These are phyloP conservation scores for Phlegmacium glaucopus DNA, from an alignment of 768 basidiomycete species.

Conservation along the genomic window DNA sequence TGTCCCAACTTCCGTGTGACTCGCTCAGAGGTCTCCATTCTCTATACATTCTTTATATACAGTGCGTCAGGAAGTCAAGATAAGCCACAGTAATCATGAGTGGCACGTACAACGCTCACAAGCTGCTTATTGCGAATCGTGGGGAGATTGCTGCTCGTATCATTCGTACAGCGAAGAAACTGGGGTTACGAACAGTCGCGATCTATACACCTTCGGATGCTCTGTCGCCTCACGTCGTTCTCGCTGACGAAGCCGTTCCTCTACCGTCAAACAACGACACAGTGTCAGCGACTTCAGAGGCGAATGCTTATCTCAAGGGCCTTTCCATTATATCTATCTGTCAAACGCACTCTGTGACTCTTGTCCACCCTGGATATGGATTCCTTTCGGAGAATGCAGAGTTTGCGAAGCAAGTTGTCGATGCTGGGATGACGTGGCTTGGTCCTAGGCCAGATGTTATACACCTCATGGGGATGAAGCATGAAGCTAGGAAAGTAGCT, in stretches of 20 bases:
- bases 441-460: conserved; percentile 53
- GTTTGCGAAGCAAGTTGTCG: conserved; percentile 45
- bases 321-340: conserved; percentile 42
- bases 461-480: conserved; percentile 57
- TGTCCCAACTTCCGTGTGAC: neutral
- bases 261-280: conserved; percentile 13
- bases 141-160: conserved; percentile 72
- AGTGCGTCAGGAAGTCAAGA: neutral
- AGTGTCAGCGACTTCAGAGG: too few species aligned
- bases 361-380: conserved; percentile 63
- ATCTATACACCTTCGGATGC: conserved; percentile 60
- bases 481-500: conserved; percentile 49
- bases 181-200: conserved; percentile 52
- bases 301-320: too few species aligned
- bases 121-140: conserved; percentile 64
- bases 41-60: neutral
- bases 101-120: conserved; percentile 30
- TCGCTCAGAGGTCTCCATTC: too few species aligned
- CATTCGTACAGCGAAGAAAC: conserved; percentile 49
- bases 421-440: conserved; percentile 52
- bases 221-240: conserved; percentile 51
- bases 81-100: neutral
- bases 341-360: conserved; percentile 36
- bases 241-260: conserved; percentile 48
- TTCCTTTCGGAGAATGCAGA: conserved; percentile 63